These are phyloP conservation scores for Rubia peregrina DNA, from an alignment of 305 asterid species.

Conservation along the genomic window DNA sequence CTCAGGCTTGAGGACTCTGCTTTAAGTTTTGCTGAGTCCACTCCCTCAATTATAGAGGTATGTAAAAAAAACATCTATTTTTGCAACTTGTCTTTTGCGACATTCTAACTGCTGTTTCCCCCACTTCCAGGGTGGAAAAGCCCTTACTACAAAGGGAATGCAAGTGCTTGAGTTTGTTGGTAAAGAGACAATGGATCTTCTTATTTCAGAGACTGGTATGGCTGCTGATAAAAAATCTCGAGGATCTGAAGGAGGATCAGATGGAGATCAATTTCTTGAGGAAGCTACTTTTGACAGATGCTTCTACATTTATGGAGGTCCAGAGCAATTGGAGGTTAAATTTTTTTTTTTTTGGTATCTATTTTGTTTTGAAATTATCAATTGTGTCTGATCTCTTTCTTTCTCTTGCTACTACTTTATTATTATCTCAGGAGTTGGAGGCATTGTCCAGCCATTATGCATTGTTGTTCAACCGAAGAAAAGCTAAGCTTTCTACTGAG, in stretches of 20 bases:
- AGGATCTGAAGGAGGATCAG: conserved; percentile 39
- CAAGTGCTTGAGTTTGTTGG: conserved; percentile 91
- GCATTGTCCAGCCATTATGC: conserved; percentile 83
- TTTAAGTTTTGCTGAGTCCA: conserved; percentile 47
- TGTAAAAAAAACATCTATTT: conserved; percentile 15
- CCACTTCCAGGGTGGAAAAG: conserved; percentile 61
- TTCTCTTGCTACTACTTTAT: background rate
- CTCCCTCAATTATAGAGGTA: conserved; percentile 84
- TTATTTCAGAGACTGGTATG: conserved; percentile 81
- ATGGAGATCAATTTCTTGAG: conserved; percentile 70
- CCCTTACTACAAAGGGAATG: conserved; percentile 80
- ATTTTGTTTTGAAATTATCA: conserved; percentile 15
- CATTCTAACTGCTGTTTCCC: conserved; percentile 19
- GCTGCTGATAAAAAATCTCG: conserved; percentile 36
- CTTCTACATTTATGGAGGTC: conserved; percentile 98
- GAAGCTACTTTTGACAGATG: conserved; percentile 88
- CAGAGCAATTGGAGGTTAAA: conserved; percentile 90
- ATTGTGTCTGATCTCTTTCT: conserved; percentile 9
- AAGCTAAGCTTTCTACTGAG: conserved; percentile 75
- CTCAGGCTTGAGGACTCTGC: conserved; percentile 82
- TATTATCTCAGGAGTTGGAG: conserved; percentile 70
- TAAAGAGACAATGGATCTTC: conserved; percentile 90
- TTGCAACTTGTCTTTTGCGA: conserved; percentile 1
- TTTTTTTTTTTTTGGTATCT: conserved; percentile 17
- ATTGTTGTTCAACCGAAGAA: conserved; percentile 69